These are phyloP conservation scores for Aciculosporium take DNA, from an alignment of 2,329 filamentous ascomycete species.

Conservation along the genomic window DNA sequence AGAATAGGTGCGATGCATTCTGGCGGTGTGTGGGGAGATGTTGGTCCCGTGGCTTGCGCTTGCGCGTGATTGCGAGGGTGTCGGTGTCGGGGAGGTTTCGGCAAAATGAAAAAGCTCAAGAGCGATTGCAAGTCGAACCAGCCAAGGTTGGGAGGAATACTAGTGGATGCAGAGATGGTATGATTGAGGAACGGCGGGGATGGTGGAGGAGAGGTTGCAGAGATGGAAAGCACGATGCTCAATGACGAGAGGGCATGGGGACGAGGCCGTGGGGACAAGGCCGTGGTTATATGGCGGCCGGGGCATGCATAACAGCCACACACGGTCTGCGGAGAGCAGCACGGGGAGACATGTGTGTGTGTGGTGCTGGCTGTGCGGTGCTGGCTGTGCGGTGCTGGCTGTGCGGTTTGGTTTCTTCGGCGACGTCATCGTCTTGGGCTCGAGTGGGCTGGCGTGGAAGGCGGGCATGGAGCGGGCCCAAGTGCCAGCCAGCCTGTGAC, in stretches of 20 bases:
- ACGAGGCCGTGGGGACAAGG: conserved; percentile 1
- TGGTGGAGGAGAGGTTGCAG: background rate
- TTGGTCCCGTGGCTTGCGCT: conserved; percentile 8
- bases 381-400: background rate
- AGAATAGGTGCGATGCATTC: conserved; percentile 96
- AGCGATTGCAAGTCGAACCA: background rate
- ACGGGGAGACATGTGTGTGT: background rate
- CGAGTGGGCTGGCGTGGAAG: background rate
- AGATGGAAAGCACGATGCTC: background rate
- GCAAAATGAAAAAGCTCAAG: background rate
- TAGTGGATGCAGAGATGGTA: background rate
- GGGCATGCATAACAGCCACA: too few species aligned
- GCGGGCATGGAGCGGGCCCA: background rate
- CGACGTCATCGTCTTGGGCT: conserved; percentile 10
- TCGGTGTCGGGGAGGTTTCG: too few species aligned
- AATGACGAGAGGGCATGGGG: background rate
- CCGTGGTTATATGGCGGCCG: conserved; percentile 8
- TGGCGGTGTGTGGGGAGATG: conserved; percentile 15
- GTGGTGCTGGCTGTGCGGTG: conserved; percentile 5
- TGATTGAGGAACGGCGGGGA: conserved; percentile 1
- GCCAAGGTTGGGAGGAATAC: background rate
- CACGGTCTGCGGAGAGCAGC: conserved; percentile 3
- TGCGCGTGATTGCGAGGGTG: too few species aligned
- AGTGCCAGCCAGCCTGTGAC: background rate
- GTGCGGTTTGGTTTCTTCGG: conserved; percentile 5